These are phyloP conservation scores for Aspergillus alliaceus DNA, from an alignment of 2,329 filamentous ascomycete species.

Conservation along the genomic window DNA sequence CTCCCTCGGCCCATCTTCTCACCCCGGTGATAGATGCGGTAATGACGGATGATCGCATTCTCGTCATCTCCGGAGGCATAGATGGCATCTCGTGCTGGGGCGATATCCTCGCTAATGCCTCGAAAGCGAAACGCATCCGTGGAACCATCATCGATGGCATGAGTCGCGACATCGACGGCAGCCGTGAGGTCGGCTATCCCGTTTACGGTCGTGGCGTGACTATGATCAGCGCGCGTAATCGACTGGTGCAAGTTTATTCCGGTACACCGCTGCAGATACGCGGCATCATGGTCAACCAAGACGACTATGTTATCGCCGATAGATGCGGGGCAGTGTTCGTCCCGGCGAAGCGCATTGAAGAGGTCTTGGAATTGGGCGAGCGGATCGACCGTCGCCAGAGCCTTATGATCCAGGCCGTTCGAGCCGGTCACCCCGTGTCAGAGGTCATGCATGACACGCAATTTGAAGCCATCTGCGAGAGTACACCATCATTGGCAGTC, in stretches of 20 bases:
- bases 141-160: slow-evolving; percentile 35
- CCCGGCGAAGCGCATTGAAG: slow-evolving; percentile 14
- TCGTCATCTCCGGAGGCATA: slow-evolving; percentile 20
- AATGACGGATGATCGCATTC: slow-evolving; percentile 19
- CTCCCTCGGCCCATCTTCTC: slow-evolving; percentile 14
- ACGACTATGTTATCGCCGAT: slow-evolving; percentile 24
- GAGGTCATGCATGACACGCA: slow-evolving; percentile 22
- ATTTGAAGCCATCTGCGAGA: slow-evolving; percentile 17
- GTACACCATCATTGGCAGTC: neutral
- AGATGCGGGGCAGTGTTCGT: slow-evolving; percentile 19
- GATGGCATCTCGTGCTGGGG: slow-evolving; percentile 25
- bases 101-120: slow-evolving; percentile 23
- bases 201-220: slow-evolving; percentile 34
- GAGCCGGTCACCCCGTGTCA: slow-evolving; percentile 14
- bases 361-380: slow-evolving; percentile 15
- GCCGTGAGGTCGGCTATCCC: slow-evolving; percentile 32
- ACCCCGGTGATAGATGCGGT: slow-evolving; percentile 20
- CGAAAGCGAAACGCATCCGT: slow-evolving; percentile 25
- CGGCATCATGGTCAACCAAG: slow-evolving; percentile 15
- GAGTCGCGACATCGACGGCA: slow-evolving; percentile 36
- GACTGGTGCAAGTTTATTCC: slow-evolving; percentile 33
- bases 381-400: slow-evolving; percentile 16
- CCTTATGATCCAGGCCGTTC: slow-evolving; percentile 20
- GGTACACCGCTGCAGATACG: slow-evolving; percentile 23
- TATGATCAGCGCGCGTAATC: slow-evolving; percentile 34